These are phyloP conservation scores for Dactylis glomerata DNA, from an alignment of 176 grass and related monocot species.

Conservation along the genomic window DNA sequence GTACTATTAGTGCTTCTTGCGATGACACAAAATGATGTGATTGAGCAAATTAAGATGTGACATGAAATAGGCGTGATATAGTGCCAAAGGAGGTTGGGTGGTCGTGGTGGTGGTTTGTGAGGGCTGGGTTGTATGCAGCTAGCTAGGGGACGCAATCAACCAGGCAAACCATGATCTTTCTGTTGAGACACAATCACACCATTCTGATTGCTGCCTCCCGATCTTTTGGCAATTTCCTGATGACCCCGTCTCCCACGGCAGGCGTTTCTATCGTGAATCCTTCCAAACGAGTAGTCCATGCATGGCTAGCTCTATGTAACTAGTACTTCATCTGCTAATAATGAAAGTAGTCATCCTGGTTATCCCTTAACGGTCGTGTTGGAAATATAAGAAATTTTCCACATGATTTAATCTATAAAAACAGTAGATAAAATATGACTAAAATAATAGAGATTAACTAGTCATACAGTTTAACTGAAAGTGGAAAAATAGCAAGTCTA, in stretches of 20 bases:
- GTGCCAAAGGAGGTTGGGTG: slow-evolving; percentile 21
- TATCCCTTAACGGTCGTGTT: background rate
- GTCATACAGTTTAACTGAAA: too few relatives aligned
- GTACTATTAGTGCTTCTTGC: slow-evolving; percentile 1
- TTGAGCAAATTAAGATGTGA: background rate
- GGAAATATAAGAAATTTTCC: too few relatives aligned
- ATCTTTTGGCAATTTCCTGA: slow-evolving; percentile 34
- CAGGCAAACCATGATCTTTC: slow-evolving; percentile 46
- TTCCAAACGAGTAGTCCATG: background rate
- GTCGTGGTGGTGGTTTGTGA: slow-evolving; percentile 28
- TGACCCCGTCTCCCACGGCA: background rate
- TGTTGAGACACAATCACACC: slow-evolving; percentile 14
- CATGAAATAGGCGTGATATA: slow-evolving; percentile 43
- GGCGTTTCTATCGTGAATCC: background rate
- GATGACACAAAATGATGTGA: slow-evolving; percentile 26
- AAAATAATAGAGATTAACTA: too few relatives aligned
- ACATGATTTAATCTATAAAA: too few relatives aligned
- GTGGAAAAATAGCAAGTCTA: too few relatives aligned
- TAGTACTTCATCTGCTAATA: background rate
- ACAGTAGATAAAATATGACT: too few relatives aligned
- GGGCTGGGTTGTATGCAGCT: slow-evolving; percentile 24
- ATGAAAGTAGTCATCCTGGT: background rate
- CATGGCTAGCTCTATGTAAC: background rate
- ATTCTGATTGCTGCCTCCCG: slow-evolving; percentile 1
- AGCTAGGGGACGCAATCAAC: slow-evolving; percentile 12